Evolutionary conservation across 148 eudicot genomes (phyloP).

Genomic region (Agrostemma githago): DNA sequence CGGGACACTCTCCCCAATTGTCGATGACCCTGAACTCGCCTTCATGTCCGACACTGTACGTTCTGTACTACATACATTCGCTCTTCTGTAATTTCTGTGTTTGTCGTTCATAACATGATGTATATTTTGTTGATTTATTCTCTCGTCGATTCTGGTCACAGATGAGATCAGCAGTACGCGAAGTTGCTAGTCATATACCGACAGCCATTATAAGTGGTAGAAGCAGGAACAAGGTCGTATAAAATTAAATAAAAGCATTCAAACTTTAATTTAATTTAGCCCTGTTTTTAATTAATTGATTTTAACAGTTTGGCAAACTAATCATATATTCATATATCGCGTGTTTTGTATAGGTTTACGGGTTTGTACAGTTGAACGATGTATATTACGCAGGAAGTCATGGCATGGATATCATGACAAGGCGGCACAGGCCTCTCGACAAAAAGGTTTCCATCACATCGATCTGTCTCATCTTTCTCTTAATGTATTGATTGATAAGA

Average conservation of each 20-base stretch:
- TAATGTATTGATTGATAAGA: neutral
- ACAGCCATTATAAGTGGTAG: constrained; percentile 93
- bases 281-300: neutral
- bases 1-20: constrained; percentile 85
- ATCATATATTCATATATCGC: neutral
- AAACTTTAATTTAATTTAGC: neutral
- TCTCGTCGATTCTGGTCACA: constrained; percentile 10
- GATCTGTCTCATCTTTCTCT: neutral
- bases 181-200: constrained; percentile 62
- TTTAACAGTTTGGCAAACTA: neutral
- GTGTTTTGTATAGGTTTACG: constrained; percentile 43
- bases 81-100: neutral
- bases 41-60: constrained; percentile 78
- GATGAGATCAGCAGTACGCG: constrained; percentile 78
- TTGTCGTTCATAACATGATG: neutral
- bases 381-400: constrained; percentile 92
- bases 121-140: neutral
- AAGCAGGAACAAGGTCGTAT: constrained; percentile 72
- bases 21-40: constrained; percentile 72
- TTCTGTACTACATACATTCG: neutral
- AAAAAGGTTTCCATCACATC: constrained; percentile 36
- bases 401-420: constrained; percentile 86
- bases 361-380: constrained; percentile 72
- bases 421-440: constrained; percentile 36
- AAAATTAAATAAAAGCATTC: neutral